Percentiles rank a stretch among this genome's conserved stretches.
Evolutionary conservation across 345 rosid genomes (phyloP).

Genomic region (Lepidium sativum): DNA sequence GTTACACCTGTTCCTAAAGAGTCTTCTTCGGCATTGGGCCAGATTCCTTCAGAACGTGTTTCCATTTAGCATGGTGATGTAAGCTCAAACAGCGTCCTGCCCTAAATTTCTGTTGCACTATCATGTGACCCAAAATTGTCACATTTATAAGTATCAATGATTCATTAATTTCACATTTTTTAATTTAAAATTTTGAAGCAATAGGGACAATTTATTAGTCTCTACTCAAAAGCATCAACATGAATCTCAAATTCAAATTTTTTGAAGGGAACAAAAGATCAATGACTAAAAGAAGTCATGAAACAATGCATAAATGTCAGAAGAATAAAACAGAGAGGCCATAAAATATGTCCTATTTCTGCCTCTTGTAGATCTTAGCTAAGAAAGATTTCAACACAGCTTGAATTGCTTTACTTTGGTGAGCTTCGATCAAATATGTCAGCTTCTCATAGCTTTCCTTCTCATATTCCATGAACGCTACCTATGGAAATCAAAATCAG

Average conservation of each 20-base stretch:
- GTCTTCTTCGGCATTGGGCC: not conserved
- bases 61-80: not conserved
- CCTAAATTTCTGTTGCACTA: not conserved
- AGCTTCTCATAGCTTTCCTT: constrained; percentile 63
- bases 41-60: not conserved
- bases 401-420: constrained; percentile 63
- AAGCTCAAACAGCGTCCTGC: not conserved
- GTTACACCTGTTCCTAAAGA: not conserved
- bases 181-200: not conserved
- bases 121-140: not conserved
- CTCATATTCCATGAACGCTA: constrained; percentile 62
- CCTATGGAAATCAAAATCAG: constrained; percentile 26
- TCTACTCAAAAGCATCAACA: not conserved
- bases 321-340: not conserved
- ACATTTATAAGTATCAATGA: not conserved
- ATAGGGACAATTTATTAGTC: not conserved
- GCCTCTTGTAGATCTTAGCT: constrained; percentile 87
- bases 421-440: constrained; percentile 51
- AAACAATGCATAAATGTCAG: not conserved
- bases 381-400: constrained; percentile 78
- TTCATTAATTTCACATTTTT: not conserved
- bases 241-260: not conserved
- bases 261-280: not conserved
- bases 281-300: not conserved
- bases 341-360: constrained; percentile 26